These are phyloP conservation scores for Mycena alexandri DNA, from an alignment of 768 basidiomycete genomes.

Conservation along the genomic window DNA sequence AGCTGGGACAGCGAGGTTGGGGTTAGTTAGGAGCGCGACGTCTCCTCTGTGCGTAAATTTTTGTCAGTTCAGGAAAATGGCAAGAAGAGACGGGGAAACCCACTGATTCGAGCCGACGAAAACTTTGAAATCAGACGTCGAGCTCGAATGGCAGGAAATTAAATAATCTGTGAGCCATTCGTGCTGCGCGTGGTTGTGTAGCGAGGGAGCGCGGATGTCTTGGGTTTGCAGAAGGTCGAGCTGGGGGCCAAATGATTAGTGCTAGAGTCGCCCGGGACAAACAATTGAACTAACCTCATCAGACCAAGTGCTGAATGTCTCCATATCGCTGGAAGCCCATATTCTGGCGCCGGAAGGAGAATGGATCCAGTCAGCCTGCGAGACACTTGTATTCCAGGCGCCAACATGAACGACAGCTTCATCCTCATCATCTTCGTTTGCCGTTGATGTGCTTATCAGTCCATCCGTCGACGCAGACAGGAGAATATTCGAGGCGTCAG, in stretches of 20 bases:
- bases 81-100: conserved; percentile 37
- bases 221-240: conserved; percentile 68
- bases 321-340: conserved; percentile 96
- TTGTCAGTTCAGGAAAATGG: background rate
- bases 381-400: conserved; percentile 88
- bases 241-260: conserved; percentile 48
- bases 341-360: conserved; percentile 55
- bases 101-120: conserved; percentile 85
- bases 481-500: conserved; percentile 58
- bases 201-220: conserved; percentile 75
- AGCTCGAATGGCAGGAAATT: conserved; percentile 62
- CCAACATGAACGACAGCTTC: conserved; percentile 85
- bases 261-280: background rate
- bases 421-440: conserved; percentile 87
- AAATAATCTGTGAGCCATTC: conserved; percentile 88
- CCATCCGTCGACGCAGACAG: conserved; percentile 92
- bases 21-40: conserved; percentile 64
- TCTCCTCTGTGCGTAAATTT: conserved; percentile 62
- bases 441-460: conserved; percentile 77
- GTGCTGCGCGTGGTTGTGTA: conserved; percentile 62
- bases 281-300: conserved; percentile 61
- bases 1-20: conserved; percentile 50
- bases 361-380: conserved; percentile 79
- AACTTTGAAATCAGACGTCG: conserved; percentile 58
- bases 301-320: conserved; percentile 90